phyloP scores from a whole-genome alignment of 73 alveolate species.

The Paraurostyla sp. region DNA sequence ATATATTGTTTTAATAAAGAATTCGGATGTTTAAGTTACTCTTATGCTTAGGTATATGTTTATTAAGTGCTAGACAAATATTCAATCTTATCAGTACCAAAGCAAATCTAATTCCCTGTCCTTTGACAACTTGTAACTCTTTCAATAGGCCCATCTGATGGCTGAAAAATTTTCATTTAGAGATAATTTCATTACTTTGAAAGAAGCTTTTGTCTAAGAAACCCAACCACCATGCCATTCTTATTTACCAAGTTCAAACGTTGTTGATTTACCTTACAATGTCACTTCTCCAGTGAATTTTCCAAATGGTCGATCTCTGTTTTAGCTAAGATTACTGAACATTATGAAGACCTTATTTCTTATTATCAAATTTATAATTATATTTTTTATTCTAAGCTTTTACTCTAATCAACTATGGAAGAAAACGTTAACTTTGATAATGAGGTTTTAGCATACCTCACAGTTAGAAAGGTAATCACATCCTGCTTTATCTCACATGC shows the following conservation, averaged over 20 bases:
- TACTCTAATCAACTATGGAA: constrained; percentile 17
- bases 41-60: not conserved
- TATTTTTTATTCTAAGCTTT: not conserved
- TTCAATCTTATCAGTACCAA: constrained; percentile 50
- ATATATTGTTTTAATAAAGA: not conserved
- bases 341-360: no score
- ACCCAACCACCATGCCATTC: constrained; percentile 45
- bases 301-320: constrained; percentile 48
- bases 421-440: constrained; percentile 59
- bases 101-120: constrained; percentile 34
- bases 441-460: constrained; percentile 61
- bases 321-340: constrained; percentile 27
- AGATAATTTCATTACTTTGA: not conserved
- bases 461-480: constrained; percentile 56
- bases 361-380: not conserved
- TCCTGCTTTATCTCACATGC: not conserved
- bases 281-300: constrained; percentile 8
- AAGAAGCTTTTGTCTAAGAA: constrained; percentile 6
- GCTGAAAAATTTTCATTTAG: not conserved
- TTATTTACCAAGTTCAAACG: constrained; percentile 15
- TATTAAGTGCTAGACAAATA: constrained; percentile 27
- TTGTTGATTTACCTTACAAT: not conserved
- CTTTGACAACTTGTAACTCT: constrained; percentile 54
- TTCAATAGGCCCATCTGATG: not conserved
- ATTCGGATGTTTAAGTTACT: constrained; percentile 7